Base-by-base conservation (phyloP, 768 basidiomycete genomes). In the Coprinellus aureogranulatus region DNA sequence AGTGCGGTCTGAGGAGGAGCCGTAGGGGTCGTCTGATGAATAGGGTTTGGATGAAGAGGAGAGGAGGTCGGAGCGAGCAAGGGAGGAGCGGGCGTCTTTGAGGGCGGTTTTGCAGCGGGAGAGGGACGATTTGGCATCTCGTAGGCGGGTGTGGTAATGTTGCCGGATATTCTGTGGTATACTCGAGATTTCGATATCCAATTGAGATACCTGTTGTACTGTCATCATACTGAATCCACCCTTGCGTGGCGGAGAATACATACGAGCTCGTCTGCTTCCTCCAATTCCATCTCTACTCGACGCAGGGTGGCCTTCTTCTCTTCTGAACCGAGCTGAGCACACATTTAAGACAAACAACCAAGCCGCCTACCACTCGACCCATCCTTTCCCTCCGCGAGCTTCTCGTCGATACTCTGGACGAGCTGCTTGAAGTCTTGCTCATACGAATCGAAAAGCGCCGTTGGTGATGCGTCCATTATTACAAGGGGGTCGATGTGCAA, bases 191-290 rank as follows among this genome's bases (percentile, higher is more conserved):
- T 99, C 97, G 57, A 99, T 89, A 76, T 98, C 96, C 96, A 99
- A 97, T 83, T 99, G 97, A 47, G 94, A 94, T 62, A 98, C 83
- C 96, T 98, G 39, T 45, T 30, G 51, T 50, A 31, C 44, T 41
- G 20, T 58, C 34, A 53, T 22, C 1, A 47, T 18, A 28, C 6
- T 45, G 53, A 52, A 25, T 3, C 10, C 28, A 20, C 4, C 16
- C 31, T 28, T 23, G 3, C 30, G 18, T 50, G 37, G 26, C 23
- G n/a, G 22, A 37, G 26, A 18, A 34, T 9, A 67, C 84, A 48
- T 65, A 89, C 95, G 84, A 98, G 94, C 79, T 98, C 97, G 64
- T 97, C 95, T 0, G 95, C 96, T 72, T 99, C 97, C 69, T 99
- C 97, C 4, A 99, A 77, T 69, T 98, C 96, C 84, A 94, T 92